These are phyloP conservation scores for Backusella psychrophila DNA, from an alignment of 192 early-diverging fungal genomes.

Conservation along the genomic window DNA sequence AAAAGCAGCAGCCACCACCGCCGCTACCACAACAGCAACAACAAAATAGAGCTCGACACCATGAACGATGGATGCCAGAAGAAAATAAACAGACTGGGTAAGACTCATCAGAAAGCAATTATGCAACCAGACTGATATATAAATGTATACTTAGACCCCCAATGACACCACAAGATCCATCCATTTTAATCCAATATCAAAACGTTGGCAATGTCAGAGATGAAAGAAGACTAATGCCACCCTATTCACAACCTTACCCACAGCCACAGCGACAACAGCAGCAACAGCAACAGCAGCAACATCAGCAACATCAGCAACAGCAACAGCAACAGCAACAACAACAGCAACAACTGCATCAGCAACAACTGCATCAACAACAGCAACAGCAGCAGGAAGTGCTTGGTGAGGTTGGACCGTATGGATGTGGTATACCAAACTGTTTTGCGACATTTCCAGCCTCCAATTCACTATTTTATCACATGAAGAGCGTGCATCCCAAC, in stretches of 20 bases:
- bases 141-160: background rate
- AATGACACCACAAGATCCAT: conserved; percentile 19
- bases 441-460: conserved; percentile 30
- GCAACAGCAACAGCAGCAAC: conserved; percentile 12
- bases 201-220: conserved; percentile 1
- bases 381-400: conserved; percentile 18
- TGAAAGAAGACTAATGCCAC: background rate
- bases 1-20: background rate
- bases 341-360: conserved; percentile 10
- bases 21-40: background rate
- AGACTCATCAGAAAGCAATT: conserved; percentile 9
- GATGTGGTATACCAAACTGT: conserved; percentile 37
- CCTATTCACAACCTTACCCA: conserved; percentile 2
- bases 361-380: background rate
- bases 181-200: conserved; percentile 31
- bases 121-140: conserved; percentile 37
- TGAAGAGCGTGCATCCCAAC: conserved; percentile 38
- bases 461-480: conserved; percentile 45
- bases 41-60: background rate
- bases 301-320: background rate
- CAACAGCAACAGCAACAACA: background rate
- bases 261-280: background rate
- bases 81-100: conserved; percentile 69
- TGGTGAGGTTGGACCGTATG: conserved; percentile 33
- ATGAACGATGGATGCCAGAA: conserved; percentile 63